phyloP scores from a whole-genome alignment of 305 asterid genomes.

The Plantago rigida region DNA sequence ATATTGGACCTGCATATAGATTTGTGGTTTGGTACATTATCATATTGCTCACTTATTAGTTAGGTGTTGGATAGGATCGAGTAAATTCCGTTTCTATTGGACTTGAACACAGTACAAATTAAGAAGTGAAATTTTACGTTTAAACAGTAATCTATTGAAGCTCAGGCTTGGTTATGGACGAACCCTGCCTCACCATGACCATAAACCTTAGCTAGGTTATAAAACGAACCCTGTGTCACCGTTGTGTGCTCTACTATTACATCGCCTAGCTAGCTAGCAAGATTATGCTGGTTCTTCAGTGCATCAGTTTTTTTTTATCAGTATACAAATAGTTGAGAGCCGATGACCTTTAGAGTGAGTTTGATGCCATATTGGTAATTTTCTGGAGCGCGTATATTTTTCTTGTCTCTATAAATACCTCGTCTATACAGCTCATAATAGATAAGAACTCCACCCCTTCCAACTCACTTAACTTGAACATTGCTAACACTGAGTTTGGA shows the following conservation, averaged over 20 bases:
- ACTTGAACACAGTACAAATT: too few species aligned
- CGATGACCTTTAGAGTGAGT: background rate
- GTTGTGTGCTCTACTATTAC: background rate
- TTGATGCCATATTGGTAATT: background rate
- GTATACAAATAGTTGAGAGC: background rate
- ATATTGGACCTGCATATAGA: too few species aligned
- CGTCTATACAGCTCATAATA: background rate
- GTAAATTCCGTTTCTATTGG: too few species aligned
- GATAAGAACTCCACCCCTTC: background rate
- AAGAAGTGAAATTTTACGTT: too few species aligned
- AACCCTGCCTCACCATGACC: background rate
- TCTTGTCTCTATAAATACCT: slow-evolving; percentile 1
- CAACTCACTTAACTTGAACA: background rate
- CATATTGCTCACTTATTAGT: too few species aligned
- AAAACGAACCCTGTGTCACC: background rate
- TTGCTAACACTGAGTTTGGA: background rate
- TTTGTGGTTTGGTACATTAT: too few species aligned
- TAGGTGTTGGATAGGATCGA: too few species aligned
- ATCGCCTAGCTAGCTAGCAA: background rate
- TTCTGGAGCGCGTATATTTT: background rate
- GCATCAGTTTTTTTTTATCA: too few species aligned
- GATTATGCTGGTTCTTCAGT: background rate
- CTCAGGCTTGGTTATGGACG: too few species aligned
- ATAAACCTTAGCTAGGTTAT: too few species aligned
- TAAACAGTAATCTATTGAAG: too few species aligned